These are phyloP conservation scores for Dorcoceras hygrometricum DNA, from an alignment of 257 asterid species.

Conservation along the genomic window DNA sequence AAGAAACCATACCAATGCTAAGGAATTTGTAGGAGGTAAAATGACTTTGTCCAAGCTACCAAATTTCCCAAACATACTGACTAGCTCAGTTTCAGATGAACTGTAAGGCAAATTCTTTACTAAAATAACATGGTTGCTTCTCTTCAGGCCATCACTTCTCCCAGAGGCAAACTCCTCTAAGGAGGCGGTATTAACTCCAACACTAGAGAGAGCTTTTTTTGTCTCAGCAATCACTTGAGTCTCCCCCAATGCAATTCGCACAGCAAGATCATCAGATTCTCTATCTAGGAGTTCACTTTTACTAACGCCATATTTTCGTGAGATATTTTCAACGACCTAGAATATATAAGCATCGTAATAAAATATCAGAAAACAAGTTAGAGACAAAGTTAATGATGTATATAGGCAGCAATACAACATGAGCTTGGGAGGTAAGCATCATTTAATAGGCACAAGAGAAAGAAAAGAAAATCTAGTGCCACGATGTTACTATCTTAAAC, in stretches of 20 bases:
- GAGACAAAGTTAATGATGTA: slow-evolving; percentile 16
- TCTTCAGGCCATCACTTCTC: slow-evolving; percentile 65
- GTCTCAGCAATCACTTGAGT: too few species aligned
- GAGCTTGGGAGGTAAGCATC: slow-evolving; percentile 1
- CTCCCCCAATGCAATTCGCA: too few species aligned
- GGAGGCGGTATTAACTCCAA: too few species aligned
- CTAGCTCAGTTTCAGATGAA: slow-evolving; percentile 78
- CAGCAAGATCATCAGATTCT: slow-evolving; percentile 83
- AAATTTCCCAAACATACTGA: slow-evolving; percentile 76
- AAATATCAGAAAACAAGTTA: slow-evolving; percentile 22
- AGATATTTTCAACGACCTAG: slow-evolving; percentile 84
- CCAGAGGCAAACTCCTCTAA: slow-evolving; percentile 80
- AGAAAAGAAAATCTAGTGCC: slow-evolving; percentile 6
- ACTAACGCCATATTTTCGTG: slow-evolving; percentile 82
- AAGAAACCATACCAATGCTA: slow-evolving; percentile 73
- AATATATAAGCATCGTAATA: slow-evolving; percentile 25
- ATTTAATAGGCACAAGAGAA: slow-evolving; percentile 9
- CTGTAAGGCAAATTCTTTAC: slow-evolving; percentile 93
- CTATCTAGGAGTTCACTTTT: slow-evolving; percentile 80
- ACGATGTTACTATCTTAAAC: slow-evolving; percentile 6
- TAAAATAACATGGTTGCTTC: slow-evolving; percentile 88
- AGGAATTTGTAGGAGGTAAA: slow-evolving; percentile 80
- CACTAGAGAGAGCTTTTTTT: too few species aligned
- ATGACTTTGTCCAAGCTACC: slow-evolving; percentile 84
- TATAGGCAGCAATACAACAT: slow-evolving; percentile 16